These are phyloP conservation scores for Fomitopsis betulina DNA, from an alignment of 1,284 basidiomycete species.

Conservation along the genomic window DNA sequence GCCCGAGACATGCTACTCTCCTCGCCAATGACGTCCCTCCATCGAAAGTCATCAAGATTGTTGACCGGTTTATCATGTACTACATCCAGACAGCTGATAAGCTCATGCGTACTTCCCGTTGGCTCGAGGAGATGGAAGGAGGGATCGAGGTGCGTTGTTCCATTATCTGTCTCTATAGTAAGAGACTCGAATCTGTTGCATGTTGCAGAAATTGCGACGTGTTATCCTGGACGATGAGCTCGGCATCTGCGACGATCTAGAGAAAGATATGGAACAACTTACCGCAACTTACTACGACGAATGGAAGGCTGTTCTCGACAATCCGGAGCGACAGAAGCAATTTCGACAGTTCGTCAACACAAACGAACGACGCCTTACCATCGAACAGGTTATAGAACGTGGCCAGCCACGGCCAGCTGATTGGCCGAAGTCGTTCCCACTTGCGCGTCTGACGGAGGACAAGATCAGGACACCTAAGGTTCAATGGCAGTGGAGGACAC, in stretches of 20 bases:
- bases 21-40: slow-evolving; percentile 57
- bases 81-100: slow-evolving; percentile 74
- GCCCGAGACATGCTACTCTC: slow-evolving; percentile 52
- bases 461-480: slow-evolving; percentile 39
- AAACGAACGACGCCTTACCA: slow-evolving; percentile 44
- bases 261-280: slow-evolving; percentile 65
- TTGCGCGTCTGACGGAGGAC: slow-evolving; percentile 40
- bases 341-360: slow-evolving; percentile 74
- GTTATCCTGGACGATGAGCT: slow-evolving; percentile 75
- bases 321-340: slow-evolving; percentile 47
- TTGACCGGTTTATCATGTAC: slow-evolving; percentile 70
- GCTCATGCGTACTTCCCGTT: slow-evolving; percentile 68
- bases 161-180: not conserved
- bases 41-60: slow-evolving; percentile 55
- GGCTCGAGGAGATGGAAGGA: slow-evolving; percentile 71
- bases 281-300: slow-evolving; percentile 69
- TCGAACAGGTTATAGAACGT: slow-evolving; percentile 58
- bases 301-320: slow-evolving; percentile 64
- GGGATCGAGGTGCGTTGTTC: slow-evolving; percentile 49
- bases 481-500: slow-evolving; percentile 57
- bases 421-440: slow-evolving; percentile 58
- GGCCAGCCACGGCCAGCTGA: slow-evolving; percentile 66
- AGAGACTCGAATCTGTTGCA: slow-evolving; percentile 1
- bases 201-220: slow-evolving; percentile 48
- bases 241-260: slow-evolving; percentile 70